Base-by-base conservation (phyloP, 169 alveolate species). In the Plasmodium cynomolgi region DNA sequence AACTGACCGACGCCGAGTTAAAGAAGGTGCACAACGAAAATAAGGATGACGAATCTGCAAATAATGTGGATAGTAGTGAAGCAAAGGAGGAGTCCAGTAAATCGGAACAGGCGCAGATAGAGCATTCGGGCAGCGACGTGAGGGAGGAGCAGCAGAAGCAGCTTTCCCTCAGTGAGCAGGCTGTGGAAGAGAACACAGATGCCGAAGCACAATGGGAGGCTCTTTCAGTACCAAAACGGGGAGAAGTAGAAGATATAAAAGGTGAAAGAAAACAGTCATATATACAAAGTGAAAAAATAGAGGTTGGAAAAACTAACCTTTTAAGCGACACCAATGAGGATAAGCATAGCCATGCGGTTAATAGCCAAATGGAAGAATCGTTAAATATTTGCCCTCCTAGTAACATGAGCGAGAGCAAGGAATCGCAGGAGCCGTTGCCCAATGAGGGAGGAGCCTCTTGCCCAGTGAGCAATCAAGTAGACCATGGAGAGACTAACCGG, bases 1-100 rank as follows among this genome's bases (percentile, higher is more conserved):
- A 37, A 26, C 62, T 83, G 31, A 31, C 71, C 3, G 58, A 31
- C 7, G 72, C 80, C 1, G 58, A 83, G 50, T 34, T 23, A 8
- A 33, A 83, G 29, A 62, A 68, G 74, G 71, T 34, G 29, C 71
- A 68, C 77, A 68, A 83, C 73, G 83, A 62, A 58, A 33, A 34
- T 56, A 68, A 83, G 58, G 47, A 58, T 26, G 83, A 68, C 31
- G n/a, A 20, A 62, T 23, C 15, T 83, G 82, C 34, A n/a, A 20
- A 34, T 68, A 83, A 83, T 56, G 31, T 83, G 81, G 71, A 31
- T 17, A 58, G 26, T 3, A 50, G 26, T 9, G 37, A 84, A 17
- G 39, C n/a, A 29, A 75, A 74, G 23, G 56, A 73, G 34, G 54
- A 50, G 13, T 73, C 54, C 54, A 44, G 62, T 4, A 33, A 74